phyloP scores from a whole-genome alignment of 2,329 filamentous ascomycete species.

The Pyrenochaeta sp. region DNA sequence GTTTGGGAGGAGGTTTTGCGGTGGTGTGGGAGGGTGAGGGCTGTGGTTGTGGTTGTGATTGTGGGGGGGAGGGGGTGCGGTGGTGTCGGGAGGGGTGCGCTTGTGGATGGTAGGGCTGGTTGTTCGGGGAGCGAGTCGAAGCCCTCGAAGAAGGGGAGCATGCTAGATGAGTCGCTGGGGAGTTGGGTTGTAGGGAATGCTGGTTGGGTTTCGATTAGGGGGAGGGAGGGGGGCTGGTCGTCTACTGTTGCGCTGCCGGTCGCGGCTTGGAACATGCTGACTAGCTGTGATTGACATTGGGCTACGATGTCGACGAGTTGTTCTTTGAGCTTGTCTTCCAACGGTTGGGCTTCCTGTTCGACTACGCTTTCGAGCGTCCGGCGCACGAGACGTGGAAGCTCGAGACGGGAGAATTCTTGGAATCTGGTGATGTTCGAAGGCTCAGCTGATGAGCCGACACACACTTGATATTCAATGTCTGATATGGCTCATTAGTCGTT shows the following conservation, averaged over 20 bases:
- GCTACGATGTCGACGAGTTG: slow-evolving; percentile 33
- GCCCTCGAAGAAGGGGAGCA: background rate
- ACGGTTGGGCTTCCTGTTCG: slow-evolving; percentile 33
- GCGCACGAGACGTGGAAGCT: slow-evolving; percentile 35
- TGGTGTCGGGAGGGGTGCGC: background rate
- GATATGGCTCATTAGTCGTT: too few species aligned
- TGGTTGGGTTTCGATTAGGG: background rate
- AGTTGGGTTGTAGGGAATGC: background rate
- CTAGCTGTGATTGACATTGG: slow-evolving; percentile 30
- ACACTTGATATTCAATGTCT: slow-evolving; percentile 31
- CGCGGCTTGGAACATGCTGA: slow-evolving; percentile 21
- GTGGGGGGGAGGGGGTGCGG: too few species aligned
- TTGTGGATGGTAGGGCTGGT: background rate
- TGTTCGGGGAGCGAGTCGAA: background rate
- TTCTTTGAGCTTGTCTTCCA: slow-evolving; percentile 35
- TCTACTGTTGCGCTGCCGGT: too few species aligned
- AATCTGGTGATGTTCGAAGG: slow-evolving; percentile 23
- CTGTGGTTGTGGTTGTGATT: background rate
- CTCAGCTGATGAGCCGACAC: slow-evolving; percentile 6
- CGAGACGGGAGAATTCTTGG: slow-evolving; percentile 33
- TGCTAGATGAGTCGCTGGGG: background rate
- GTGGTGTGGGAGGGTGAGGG: background rate
- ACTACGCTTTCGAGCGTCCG: slow-evolving; percentile 30
- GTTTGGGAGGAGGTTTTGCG: background rate
- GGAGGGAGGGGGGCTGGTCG: background rate